Evolutionary conservation across 768 basidiomycete genomes (phyloP).

Genomic region (Infundibulicybe gibba): DNA sequence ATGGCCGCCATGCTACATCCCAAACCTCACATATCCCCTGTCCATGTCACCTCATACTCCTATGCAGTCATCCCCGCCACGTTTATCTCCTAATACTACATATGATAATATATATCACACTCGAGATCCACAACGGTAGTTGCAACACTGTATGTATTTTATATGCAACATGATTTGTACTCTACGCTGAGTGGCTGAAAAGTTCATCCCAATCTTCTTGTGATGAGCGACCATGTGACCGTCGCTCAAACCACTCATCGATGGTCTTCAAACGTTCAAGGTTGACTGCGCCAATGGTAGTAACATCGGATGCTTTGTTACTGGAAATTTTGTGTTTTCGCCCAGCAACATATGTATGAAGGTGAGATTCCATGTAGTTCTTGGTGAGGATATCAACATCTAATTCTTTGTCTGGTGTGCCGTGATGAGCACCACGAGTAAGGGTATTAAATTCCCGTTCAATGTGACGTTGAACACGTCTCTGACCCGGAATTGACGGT

Average conservation of each 20-base stretch:
- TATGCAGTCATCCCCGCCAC: not conserved
- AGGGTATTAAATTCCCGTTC: slow-evolving; percentile 21
- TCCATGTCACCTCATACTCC: no score
- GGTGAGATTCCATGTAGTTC: slow-evolving; percentile 11
- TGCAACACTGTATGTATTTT: not conserved
- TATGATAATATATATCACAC: not conserved
- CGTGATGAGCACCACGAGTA: slow-evolving; percentile 20
- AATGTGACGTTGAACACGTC: slow-evolving; percentile 15
- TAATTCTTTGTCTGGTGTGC: slow-evolving; percentile 14
- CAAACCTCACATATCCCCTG: no score
- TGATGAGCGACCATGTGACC: slow-evolving; percentile 10
- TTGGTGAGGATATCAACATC: slow-evolving; percentile 14
- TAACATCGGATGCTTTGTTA: slow-evolving; percentile 12
- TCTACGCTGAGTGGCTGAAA: not conserved
- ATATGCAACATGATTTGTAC: not conserved
- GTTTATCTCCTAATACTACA: not conserved
- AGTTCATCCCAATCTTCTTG: slow-evolving; percentile 8
- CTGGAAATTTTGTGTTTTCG: slow-evolving; percentile 11
- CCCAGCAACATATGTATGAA: slow-evolving; percentile 13
- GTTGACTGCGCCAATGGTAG: slow-evolving; percentile 9
- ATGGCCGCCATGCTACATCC: no score
- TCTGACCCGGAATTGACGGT: slow-evolving; percentile 26
- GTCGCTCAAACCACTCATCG: slow-evolving; percentile 13
- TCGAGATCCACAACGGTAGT: not conserved
- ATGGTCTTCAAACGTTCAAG: slow-evolving; percentile 8